A percentile compares a stretch with the other conserved stretches of the same genome.
These are phyloP conservation scores for Pichiaceae sp. DNA, from an alignment of 1,139 yeast species.

Conservation along the genomic window DNA sequence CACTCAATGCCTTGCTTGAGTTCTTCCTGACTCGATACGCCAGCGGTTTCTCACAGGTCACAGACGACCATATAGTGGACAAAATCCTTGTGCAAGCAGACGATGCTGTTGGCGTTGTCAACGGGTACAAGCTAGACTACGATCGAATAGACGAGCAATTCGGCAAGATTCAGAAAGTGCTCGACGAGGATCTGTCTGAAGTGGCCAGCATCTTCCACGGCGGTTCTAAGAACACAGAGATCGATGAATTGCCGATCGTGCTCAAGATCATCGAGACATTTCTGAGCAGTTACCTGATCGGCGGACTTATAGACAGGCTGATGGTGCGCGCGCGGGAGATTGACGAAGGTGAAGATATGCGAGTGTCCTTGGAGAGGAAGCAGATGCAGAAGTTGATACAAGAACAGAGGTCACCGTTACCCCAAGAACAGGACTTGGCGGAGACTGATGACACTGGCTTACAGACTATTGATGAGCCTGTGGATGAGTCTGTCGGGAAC, in stretches of 20 bases:
- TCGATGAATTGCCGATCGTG: constrained; percentile 24
- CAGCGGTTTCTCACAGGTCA: constrained; percentile 19
- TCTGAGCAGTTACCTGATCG: constrained; percentile 24
- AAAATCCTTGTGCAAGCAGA: constrained; percentile 8
- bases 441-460: constrained; percentile 26
- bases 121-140: constrained; percentile 19
- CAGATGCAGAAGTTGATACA: constrained; percentile 1
- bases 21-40: constrained; percentile 28
- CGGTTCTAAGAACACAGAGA: constrained; percentile 14
- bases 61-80: constrained; percentile 12
- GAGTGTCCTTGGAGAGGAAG: constrained; percentile 21
- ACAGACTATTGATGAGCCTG: constrained; percentile 18
- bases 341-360: constrained; percentile 25
- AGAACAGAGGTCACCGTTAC: constrained; percentile 18
- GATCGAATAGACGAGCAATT: constrained; percentile 19
- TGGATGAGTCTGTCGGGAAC: not conserved
- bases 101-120: constrained; percentile 19
- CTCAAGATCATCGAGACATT: constrained; percentile 25
- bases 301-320: constrained; percentile 26
- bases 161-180: constrained; percentile 5
- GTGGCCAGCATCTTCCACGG: constrained; percentile 18
- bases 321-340: constrained; percentile 27
- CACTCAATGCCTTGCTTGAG: constrained; percentile 36
- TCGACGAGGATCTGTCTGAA: constrained; percentile 20
- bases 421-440: constrained; percentile 21